These are phyloP conservation scores for Elsinoe ampelina DNA, from an alignment of 2,329 filamentous ascomycete species.

Conservation along the genomic window DNA sequence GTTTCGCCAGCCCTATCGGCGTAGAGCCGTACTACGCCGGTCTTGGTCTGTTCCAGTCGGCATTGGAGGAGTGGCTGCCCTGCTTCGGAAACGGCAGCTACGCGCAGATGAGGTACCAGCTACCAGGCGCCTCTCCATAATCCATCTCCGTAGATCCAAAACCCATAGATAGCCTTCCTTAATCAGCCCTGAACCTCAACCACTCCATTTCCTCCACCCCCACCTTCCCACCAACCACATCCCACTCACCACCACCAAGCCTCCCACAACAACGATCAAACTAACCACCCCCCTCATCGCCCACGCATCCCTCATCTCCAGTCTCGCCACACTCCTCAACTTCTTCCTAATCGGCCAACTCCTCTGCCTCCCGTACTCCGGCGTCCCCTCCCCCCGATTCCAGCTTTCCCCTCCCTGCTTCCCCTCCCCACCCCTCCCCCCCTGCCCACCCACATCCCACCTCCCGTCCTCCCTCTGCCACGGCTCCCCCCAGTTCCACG, in stretches of 20 bases:
- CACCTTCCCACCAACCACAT: background rate
- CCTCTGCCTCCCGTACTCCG: background rate
- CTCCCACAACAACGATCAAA: background rate
- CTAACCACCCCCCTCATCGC: background rate
- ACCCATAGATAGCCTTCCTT: background rate
- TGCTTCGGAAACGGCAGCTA: conserved; percentile 17
- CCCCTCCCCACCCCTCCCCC: conserved; percentile 2
- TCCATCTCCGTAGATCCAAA: background rate
- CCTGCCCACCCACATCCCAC: conserved; percentile 1
- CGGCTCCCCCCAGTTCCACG: background rate
- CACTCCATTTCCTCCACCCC: conserved; percentile 6
- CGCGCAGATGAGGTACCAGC: conserved; percentile 3
- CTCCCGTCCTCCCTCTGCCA: conserved; percentile 7
- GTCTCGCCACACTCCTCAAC: background rate
- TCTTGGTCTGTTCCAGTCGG: conserved; percentile 17
- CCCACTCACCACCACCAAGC: background rate
- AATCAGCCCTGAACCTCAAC: background rate
- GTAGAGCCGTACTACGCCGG: conserved; percentile 16
- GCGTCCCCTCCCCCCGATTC: background rate
- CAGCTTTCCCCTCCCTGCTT: background rate
- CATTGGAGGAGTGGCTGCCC: conserved; percentile 20
- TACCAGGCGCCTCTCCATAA: background rate
- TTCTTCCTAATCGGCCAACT: conserved; percentile 12
- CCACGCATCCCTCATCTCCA: conserved; percentile 10
- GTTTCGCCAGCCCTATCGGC: conserved; percentile 12